Evolutionary conservation across 2,329 filamentous ascomycete species (phyloP), one percentile per base, ranked within the genome.

Genomic region (Colletotrichum trifolii): DNA sequence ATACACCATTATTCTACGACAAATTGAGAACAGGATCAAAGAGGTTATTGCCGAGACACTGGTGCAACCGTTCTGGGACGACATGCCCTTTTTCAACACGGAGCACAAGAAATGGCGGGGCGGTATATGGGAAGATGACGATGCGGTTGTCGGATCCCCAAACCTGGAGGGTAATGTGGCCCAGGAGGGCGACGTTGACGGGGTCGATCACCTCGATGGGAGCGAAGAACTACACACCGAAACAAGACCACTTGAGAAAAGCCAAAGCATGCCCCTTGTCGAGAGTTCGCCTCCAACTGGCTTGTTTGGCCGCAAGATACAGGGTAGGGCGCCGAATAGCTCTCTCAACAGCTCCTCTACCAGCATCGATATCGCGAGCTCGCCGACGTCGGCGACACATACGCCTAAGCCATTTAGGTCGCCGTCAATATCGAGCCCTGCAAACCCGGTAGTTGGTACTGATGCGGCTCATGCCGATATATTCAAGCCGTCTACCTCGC

Each of bases 51-150:
- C 91, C 9, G 96, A 99, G 78, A 97, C 94, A 1, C 77, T 98
- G 17, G 96, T 99, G 2, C 83, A 91, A 60, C 96, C 96, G 0
- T 97, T 97, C 74, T 99, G 96, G 95, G 96, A 99, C 69, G 96
- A 99, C 74, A 86, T 93, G 33, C 94, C 96, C 0, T 98, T 99
- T 76, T 91, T 93, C 74, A 88, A 91, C 71, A 98, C 94, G 0
- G 85, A 89, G 60, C 82, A 87, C 61, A 93, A 97, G 75, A 79
- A 82, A 17, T 94, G 93, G 83, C 87, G 96, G 70, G 96, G 95
- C 10, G 96, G 96, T 0, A 91, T 98, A 17, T 99, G 88, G 73
- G 83, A 85, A 38, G 83, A 83, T 35, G 86, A 88, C 50, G 80
- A 84, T 66, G 79, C 77, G 2, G 79, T 84, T 2, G 75, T 78